Percentiles rank a stretch among this genome's conserved stretches.
These are phyloP conservation scores for Kokia cookei DNA, from an alignment of 441 rosid species.

Conservation along the genomic window DNA sequence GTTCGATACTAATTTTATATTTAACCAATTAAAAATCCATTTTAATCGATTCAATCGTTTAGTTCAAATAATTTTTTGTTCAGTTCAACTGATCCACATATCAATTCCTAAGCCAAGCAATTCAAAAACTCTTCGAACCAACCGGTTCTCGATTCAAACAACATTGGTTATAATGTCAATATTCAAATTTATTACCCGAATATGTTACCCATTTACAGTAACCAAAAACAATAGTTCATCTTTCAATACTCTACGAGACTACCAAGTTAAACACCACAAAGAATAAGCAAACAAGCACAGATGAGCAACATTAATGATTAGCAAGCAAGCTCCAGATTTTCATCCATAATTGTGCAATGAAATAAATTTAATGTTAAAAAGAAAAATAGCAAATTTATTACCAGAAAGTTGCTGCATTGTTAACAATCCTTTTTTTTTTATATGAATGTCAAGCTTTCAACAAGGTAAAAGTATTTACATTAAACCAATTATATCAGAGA, in stretches of 20 bases:
- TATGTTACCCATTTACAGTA: background rate
- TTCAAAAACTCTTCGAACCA: too few relatives aligned
- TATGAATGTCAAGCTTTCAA: conserved; percentile 33
- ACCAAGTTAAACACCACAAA: background rate
- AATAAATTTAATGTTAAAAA: conserved; percentile 7
- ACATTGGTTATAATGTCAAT: too few relatives aligned
- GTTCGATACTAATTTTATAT: too few relatives aligned
- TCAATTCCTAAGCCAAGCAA: too few relatives aligned
- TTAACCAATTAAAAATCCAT: too few relatives aligned
- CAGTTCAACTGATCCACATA: too few relatives aligned
- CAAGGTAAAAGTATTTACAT: conserved; percentile 30
- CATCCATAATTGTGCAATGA: background rate
- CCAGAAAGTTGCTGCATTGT: conserved; percentile 24
- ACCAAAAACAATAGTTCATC: background rate
- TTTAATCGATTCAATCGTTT: too few relatives aligned
- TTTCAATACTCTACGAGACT: background rate
- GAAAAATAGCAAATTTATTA: conserved; percentile 26
- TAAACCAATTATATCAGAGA: conserved; percentile 21
- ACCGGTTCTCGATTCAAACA: too few relatives aligned
- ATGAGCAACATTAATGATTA: background rate
- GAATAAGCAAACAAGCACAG: background rate
- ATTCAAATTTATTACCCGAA: too few relatives aligned
- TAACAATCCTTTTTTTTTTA: conserved; percentile 16
- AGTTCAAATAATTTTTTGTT: too few relatives aligned
- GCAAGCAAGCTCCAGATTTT: background rate